Evolutionary conservation across 805 yeast genomes (phyloP), one percentile per base, ranked within the genome.

Genomic region (Debaryomyces prosopidis): DNA sequence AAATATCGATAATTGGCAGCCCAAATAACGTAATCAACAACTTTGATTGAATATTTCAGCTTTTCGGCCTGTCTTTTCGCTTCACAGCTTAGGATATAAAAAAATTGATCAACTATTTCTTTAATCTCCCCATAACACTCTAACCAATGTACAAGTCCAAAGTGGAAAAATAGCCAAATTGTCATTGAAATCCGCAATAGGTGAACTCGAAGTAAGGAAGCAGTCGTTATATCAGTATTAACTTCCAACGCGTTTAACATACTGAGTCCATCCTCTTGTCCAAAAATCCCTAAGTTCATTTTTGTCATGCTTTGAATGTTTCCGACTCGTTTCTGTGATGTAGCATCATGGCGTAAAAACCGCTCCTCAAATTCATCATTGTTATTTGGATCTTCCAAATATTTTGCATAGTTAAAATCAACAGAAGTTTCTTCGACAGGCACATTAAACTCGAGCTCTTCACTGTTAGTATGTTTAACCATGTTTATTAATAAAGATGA

Each of bases 171-270:
- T 2, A 50, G 34, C 23, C 17, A 14, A 14, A 46, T 7, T 3
- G 49, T 40, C 40, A 59, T 47, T 1, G 47, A 15, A 3, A 59
- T 42, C 34, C 60, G 42, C 11, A 37, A 39, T 4, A 62, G 10
- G 46, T 62, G 65, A 19, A 48, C 46, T 31, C 45, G 52, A 3
- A 60, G 39, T 0, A 60, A 23, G 9, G 50, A 55, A 8, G 42
- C 39, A 2, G 66, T 62, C 4, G 52, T 47, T 4, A 49, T 42
- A 7, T 50, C 53, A 3, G 37, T 40, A n/a, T 50, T 43, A 3
- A 46, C 28, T 39, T 53, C 48, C 12, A 60, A 30, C 2, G 55
- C 50, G 31, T 51, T 45, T n/a, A 50, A 28, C 17, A 53, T 36
- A 2, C 39, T 20, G 11, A 36, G 41, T 7, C 42, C 51, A 3